phyloP scores from a whole-genome alignment of 2,329 filamentous ascomycete species.

The Colletotrichum australisinense region DNA sequence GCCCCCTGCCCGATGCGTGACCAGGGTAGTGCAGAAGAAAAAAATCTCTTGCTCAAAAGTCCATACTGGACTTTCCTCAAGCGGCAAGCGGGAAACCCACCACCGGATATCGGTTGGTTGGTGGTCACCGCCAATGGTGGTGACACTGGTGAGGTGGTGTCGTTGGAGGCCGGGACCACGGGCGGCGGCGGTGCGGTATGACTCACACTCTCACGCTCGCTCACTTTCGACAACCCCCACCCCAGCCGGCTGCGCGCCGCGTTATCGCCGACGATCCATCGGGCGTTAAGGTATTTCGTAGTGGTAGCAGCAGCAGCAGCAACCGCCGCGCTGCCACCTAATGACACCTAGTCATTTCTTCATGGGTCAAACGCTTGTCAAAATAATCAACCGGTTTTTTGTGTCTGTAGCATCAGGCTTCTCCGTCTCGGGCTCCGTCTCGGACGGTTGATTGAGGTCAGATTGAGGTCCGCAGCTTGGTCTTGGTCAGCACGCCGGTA shows the following conservation, averaged over 20 bases:
- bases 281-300: background rate
- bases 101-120: background rate
- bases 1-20: background rate
- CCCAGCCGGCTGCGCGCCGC: background rate
- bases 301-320: background rate
- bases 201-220: slow-evolving; percentile 16
- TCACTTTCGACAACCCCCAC: no score
- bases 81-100: background rate
- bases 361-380: background rate
- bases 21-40: background rate
- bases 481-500: background rate
- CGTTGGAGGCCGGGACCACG: background rate
- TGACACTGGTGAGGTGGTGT: background rate
- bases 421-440: background rate
- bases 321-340: background rate
- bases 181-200: slow-evolving; percentile 19
- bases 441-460: background rate
- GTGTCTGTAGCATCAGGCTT: background rate
- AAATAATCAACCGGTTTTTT: background rate
- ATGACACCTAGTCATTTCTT: background rate
- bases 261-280: slow-evolving; percentile 30
- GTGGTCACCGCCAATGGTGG: background rate
- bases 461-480: background rate
- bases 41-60: background rate
- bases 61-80: background rate